Base-by-base conservation (phyloP, 257 asterid species). In the Penstemon barbatus region DNA sequence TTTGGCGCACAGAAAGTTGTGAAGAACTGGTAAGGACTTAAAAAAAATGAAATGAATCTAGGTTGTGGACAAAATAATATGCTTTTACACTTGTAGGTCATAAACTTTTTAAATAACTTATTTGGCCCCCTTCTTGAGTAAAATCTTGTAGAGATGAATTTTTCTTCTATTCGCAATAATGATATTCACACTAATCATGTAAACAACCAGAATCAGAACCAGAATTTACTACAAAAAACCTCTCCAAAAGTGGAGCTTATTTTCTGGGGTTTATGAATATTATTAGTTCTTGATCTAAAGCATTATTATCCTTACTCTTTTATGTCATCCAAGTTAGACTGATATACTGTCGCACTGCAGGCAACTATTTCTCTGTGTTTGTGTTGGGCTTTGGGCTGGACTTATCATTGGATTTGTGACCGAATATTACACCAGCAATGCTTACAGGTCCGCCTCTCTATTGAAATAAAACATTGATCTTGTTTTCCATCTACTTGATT, bases 321-420 rank as follows among this genome's bases (percentile, higher is more conserved):
- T 60, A 5, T 74, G 39, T 52, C 13, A 25, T 33, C 41, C 13
- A 37, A 44, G 11, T n/a, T 54, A 33, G 39, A 73, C 51, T 75
- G 36, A 8, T 45, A 48, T 68, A 13, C 6, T 74, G 38, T 63
- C 57, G 51, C 68, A 51, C 63, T 42, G 45, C 96, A 91, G 97
- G 97, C 86, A 86, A 72, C 85, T 89, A 44, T 88, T 89, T 76
- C 78, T 91, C 53, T 89, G 97, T 78, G 97, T 91, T 13, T 84
- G 86, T 38, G 96, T 91, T 57, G 97, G 97, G 62, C 96, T 91
- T 45, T 91, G 97, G 97, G 96, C 97, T 69, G 97, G 97, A 74
- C 97, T 91, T 58, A 81, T 91, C 65, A 91, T 91, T 10, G 97
- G 97, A 7, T 91, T 91, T 46, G 95, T 91, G 73, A 91, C 97